Base-by-base conservation (phyloP, 2,329 filamentous ascomycete genomes). In the Coniochaeta sp. region DNA sequence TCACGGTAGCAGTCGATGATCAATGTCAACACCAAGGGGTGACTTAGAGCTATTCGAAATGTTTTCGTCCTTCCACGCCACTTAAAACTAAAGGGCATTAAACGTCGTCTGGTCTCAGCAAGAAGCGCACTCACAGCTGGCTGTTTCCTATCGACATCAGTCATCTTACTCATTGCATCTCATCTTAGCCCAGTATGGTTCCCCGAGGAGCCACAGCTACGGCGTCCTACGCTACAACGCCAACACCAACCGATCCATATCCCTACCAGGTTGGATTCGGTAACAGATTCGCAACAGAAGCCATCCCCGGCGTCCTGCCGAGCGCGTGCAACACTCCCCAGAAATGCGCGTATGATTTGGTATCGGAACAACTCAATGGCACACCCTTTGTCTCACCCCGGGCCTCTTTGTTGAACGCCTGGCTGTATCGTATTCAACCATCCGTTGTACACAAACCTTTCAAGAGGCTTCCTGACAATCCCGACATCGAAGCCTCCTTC, bases 181-280 rank as follows among this genome's bases (percentile, higher is more conserved):
- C 32, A 34, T 34, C 32, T 34, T 47, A 30, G 44, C 17, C 52
- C 22, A 55, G 8, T 19, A 24, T 24, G 42, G 42, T 38, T 24
- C 3, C 58, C 28, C 32, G 32, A 34, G 44, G 58, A 26, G 65
- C 65, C 30, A 67, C 63, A 12, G 66, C 68, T 34, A 60, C 59
- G 36, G 58, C 62, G 9, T 63, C 62, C 26, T 66, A 62, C 60
- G 61, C 61, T 28, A 67, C 68, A 4, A 57, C 56, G 30, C 67
- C 67, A 12, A 65, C 69, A 14, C 44, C 54, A 26, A 55, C 58
- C 69, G 62, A 77, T 76, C 69, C 81, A 71, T 70, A 85, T 58
- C 58, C 79, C 71, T 86, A 86, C 65, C 80, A 84, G 78, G 69
- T 76, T 22, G 83, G 82, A 22, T 85, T 84, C 65, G 78, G 78